phyloP scores from a whole-genome alignment of 805 yeast genomes.

The Monosporozyma yasuniensis region DNA sequence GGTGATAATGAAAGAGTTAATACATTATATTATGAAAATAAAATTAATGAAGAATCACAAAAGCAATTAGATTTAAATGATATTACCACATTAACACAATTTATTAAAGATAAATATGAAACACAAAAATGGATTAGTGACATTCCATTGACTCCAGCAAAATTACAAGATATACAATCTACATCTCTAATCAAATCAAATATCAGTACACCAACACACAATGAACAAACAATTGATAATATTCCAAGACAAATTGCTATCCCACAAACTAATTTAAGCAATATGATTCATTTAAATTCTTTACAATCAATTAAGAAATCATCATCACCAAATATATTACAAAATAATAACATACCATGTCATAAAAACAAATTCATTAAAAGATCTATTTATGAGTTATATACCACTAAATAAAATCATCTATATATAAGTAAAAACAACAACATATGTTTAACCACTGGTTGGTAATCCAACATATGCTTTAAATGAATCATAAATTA shows the following conservation, averaged over 20 bases:
- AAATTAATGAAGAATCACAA: conserved; percentile 17
- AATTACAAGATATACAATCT: conserved; percentile 19
- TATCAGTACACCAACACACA: background rate
- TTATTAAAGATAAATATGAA: conserved; percentile 86
- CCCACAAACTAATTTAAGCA: background rate
- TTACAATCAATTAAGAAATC: background rate
- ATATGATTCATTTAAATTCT: background rate
- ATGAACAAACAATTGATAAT: background rate
- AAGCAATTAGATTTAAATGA: conserved; percentile 53
- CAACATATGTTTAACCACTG: conserved; percentile 48
- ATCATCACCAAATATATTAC: background rate
- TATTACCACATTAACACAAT: conserved; percentile 73
- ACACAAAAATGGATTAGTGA: conserved; percentile 66
- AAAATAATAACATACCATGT: background rate
- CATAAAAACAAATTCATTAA: conserved; percentile 30
- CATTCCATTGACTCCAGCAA: background rate
- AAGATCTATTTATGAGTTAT: conserved; percentile 3
- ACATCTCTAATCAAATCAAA: no score
- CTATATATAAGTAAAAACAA: background rate
- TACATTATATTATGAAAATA: conserved; percentile 65
- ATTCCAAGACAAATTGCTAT: background rate
- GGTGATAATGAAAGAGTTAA: conserved; percentile 71
- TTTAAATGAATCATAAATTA: conserved; percentile 91
- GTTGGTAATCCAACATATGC: conserved; percentile 93
- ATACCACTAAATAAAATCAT: background rate